Base-by-base conservation (phyloP, 306 rosid species). In the Datisca glomerata region DNA sequence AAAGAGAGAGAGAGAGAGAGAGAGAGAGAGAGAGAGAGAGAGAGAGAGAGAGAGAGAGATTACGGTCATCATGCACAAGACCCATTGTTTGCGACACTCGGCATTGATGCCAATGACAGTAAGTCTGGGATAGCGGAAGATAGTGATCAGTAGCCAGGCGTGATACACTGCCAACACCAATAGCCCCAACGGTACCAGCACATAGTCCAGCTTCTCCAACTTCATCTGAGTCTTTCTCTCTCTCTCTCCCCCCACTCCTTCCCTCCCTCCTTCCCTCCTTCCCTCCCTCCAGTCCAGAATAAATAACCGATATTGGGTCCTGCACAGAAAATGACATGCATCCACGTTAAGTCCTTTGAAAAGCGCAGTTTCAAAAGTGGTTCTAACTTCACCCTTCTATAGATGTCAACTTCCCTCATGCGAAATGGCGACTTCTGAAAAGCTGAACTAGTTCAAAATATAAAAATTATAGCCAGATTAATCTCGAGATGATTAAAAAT, bases 51-150 rank as follows among this genome's bases (percentile, higher is more conserved):
- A 8, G 35, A 31, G 12, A 31, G 47, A 51, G 75, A 85, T 70
- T 21, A 81, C 96, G 43, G 21, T 32, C 93, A 81, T 75, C 66
- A 81, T 68, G 61, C 62, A 49, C 8, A 50, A 45, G 64, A 75
- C 86, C 96, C 96, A 86, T 18, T 81, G 96, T 39, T 50, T 76
- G 46, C 86, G 93, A 64, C 78, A 48, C 36, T 72, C 69, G 0
- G 94, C 83, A 24, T 85, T 80, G 33, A 72, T 53, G 27, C 94
- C 96, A 34, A 86, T 75, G 37, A 81, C 93, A 12, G 96, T 81
- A 57, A 64, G 59, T 40, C 21, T 47, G 45, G 94, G 91, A 27
- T 43, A 37, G 20, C 67, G 48, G 3, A 18, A 20, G 0, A 86
- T 64, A 5, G 59, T 65, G 61, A 42, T 21, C 41, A 73, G 47